Evolutionary conservation across 192 early-diverging fungal genomes (phyloP), one percentile per base, ranked within the genome.

Genomic region (Anaeromyces robustus): DNA sequence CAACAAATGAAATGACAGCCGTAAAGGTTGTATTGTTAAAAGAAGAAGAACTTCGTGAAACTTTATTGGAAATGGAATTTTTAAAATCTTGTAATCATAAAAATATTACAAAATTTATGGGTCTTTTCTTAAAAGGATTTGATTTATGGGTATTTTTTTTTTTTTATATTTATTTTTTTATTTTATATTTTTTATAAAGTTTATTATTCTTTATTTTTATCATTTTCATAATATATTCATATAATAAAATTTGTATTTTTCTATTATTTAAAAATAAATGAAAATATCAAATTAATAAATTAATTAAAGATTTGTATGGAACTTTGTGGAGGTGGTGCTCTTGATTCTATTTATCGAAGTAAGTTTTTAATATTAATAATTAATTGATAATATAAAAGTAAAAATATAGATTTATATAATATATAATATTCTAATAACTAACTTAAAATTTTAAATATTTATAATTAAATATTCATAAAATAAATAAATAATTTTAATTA

Each of bases 41-140:
- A 78, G 90, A 92, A 79, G 90, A 91, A 52, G 90, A 92, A 82
- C 85, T 92, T 39, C 86, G 86, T 37, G 90, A 92, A 80, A 92
- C 90, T 37, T 84, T 91, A 37, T 86, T 91, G n/a, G 90, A 92
- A 84, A 91, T 92, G 90, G 90, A 92, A 78, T 91, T 92, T 77
- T 80, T 92, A 82, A 82, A 86, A 79, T 85, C 80, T 29, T 91
- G 90, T 83, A 79, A 80, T 34, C 90, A 92, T 79, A 86, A 86
- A 29, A 91, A 91, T 81, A 83, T 92, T 41, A 89, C 88, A 28
- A 78, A 83, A 80, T 91, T 89, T 79, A 88, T 89, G 86, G 89
- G 87, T 17, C 86, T 87, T 37, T 92, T 90, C 80, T 77, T 92
- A 30, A 91, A 92, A 79, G 90, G 88, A 18, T 81, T 92, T 37